Percentiles rank a stretch among this genome's conserved stretches.
Evolutionary conservation across 2,329 filamentous ascomycete species (phyloP).

Genomic region (Neonectria sp.): DNA sequence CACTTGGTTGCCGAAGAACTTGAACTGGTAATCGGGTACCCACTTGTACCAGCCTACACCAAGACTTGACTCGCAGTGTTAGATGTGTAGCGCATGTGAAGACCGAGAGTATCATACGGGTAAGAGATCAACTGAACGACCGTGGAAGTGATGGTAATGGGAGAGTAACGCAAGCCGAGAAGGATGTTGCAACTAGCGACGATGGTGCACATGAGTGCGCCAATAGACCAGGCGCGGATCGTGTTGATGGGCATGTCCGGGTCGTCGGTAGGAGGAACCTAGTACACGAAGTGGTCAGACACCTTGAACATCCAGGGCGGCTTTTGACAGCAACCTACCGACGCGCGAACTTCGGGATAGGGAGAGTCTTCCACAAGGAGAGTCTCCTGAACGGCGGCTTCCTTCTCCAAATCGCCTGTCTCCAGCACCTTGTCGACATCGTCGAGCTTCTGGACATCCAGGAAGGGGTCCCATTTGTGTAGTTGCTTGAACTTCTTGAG

Average conservation of each 20-base stretch:
- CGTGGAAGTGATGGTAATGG: slow-evolving; percentile 71
- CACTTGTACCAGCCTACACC: slow-evolving; percentile 68
- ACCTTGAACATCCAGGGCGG: neutral
- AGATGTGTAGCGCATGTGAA: neutral
- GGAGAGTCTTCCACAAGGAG: slow-evolving; percentile 76
- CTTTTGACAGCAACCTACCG: neutral
- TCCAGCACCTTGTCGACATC: slow-evolving; percentile 71
- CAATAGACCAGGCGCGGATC: slow-evolving; percentile 75
- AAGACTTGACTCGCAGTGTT: slow-evolving; percentile 43
- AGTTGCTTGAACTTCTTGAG: slow-evolving; percentile 71
- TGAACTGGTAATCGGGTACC: slow-evolving; percentile 67
- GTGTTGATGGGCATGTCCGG: slow-evolving; percentile 73
- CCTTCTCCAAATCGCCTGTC: slow-evolving; percentile 68
- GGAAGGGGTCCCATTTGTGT: slow-evolving; percentile 75
- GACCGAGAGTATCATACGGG: slow-evolving; percentile 50
- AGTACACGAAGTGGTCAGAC: neutral
- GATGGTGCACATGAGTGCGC: slow-evolving; percentile 71
- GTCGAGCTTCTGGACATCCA: slow-evolving; percentile 72
- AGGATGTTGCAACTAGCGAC: slow-evolving; percentile 74
- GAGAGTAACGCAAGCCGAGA: slow-evolving; percentile 72
- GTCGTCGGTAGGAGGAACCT: slow-evolving; percentile 13
- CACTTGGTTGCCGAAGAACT: slow-evolving; percentile 66
- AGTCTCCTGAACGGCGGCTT: slow-evolving; percentile 69
- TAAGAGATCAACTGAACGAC: slow-evolving; percentile 75
- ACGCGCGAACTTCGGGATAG: slow-evolving; percentile 70